A percentile compares a stretch with the other conserved stretches of the same genome.
phyloP scores from a whole-genome alignment of 495 filamentous ascomycete species.

The Zalerion maritima region DNA sequence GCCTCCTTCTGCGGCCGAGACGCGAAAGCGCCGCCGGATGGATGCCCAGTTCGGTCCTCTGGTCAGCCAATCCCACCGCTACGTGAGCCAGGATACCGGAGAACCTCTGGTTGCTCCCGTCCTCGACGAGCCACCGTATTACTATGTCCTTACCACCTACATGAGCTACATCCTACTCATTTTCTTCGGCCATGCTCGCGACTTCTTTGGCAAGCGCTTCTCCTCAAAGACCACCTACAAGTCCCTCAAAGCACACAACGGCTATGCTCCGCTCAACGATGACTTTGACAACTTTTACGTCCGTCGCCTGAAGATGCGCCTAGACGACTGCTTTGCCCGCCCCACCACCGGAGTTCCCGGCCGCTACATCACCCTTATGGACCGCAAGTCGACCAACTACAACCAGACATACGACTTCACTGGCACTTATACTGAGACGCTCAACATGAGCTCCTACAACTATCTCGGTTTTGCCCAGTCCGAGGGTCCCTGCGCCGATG shows the following conservation, averaged over 20 bases:
- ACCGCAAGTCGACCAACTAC: slow-evolving; percentile 75
- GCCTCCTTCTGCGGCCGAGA: slow-evolving; percentile 79
- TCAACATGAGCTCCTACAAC: slow-evolving; percentile 99
- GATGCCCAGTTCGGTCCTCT: slow-evolving; percentile 91
- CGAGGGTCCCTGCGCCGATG: slow-evolving; percentile 89
- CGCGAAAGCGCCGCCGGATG: slow-evolving; percentile 52
- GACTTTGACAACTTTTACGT: slow-evolving; percentile 99
- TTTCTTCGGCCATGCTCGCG: slow-evolving; percentile 83
- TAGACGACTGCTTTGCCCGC: slow-evolving; percentile 91
- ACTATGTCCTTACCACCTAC: slow-evolving; percentile 91
- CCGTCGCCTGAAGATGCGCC: slow-evolving; percentile 75
- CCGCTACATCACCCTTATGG: slow-evolving; percentile 79
- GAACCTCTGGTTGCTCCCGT: slow-evolving; percentile 64
- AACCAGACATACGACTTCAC: slow-evolving; percentile 77
- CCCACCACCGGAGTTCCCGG: slow-evolving; percentile 89
- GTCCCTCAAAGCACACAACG: slow-evolving; percentile 67
- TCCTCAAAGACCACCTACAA: slow-evolving; percentile 63
- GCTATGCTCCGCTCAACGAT: slow-evolving; percentile 92
- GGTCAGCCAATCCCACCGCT: slow-evolving; percentile 62
- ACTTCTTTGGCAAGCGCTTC: slow-evolving; percentile 97
- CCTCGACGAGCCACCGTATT: slow-evolving; percentile 94
- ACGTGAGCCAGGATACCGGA: slow-evolving; percentile 72
- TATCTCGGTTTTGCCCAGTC: slow-evolving; percentile 98
- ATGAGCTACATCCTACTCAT: slow-evolving; percentile 94
- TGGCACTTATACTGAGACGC: slow-evolving; percentile 83